A percentile compares a stretch with the other conserved stretches of the same genome.
These are phyloP conservation scores for Carex arenaria DNA, from an alignment of 202 grass and related monocot species.

Conservation along the genomic window DNA sequence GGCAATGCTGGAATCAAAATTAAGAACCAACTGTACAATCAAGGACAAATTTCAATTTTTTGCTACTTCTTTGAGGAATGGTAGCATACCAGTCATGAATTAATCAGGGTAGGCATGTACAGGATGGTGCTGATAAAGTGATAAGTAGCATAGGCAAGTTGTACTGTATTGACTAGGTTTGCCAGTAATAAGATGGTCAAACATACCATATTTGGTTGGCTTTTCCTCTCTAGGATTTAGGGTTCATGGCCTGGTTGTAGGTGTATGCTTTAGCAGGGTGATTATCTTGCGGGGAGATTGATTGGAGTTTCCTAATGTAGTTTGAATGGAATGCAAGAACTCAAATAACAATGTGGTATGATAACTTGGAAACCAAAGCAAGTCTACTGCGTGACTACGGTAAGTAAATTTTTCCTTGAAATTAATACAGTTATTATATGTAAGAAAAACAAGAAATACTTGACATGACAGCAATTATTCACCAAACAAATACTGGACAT, in stretches of 20 bases:
- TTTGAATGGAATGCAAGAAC: slow-evolving; percentile 96
- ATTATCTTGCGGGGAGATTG: background rate
- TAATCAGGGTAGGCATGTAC: background rate
- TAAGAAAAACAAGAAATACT: background rate
- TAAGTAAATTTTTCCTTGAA: background rate
- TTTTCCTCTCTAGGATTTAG: background rate
- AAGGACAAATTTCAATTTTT: background rate
- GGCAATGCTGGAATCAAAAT: background rate
- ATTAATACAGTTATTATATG: background rate
- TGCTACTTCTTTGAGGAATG: background rate
- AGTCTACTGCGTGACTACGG: slow-evolving; percentile 76
- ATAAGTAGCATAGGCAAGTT: background rate
- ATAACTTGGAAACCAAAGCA: slow-evolving; percentile 67
- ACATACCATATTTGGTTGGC: background rate
- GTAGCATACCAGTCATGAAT: background rate
- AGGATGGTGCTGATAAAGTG: background rate
- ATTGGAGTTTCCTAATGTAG: slow-evolving; percentile 32
- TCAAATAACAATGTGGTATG: slow-evolving; percentile 93
- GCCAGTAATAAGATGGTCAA: background rate
- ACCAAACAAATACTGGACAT: background rate
- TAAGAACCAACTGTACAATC: background rate
- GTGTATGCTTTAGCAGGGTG: background rate
- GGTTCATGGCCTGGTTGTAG: background rate
- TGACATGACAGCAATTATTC: background rate
- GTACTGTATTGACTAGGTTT: background rate